Percentiles rank a stretch among this genome's conserved stretches.
Evolutionary conservation across 495 filamentous ascomycete genomes (phyloP).

Genomic region (Penicillium desertorum): DNA sequence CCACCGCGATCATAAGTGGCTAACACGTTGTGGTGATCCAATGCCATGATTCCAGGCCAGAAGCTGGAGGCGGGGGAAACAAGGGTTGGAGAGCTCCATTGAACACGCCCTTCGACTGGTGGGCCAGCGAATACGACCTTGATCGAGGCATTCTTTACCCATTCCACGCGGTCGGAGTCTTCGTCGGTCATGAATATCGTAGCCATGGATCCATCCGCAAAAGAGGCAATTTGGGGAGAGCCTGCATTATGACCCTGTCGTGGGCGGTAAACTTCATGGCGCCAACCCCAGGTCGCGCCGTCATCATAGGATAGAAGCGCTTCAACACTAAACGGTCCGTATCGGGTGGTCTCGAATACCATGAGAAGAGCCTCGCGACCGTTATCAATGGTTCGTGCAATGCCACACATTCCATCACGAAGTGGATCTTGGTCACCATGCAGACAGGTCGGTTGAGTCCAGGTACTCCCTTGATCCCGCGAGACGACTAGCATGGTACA

Average conservation of each 20-base stretch:
- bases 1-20: constrained; percentile 46
- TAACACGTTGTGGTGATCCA: constrained; percentile 38
- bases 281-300: constrained; percentile 51
- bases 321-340: constrained; percentile 54
- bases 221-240: constrained; percentile 57
- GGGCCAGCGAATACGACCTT: constrained; percentile 41
- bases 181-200: constrained; percentile 65
- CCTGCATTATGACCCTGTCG: constrained; percentile 51
- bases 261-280: constrained; percentile 52
- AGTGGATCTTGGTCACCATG: constrained; percentile 44
- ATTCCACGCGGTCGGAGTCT: constrained; percentile 38
- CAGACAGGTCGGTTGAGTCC: constrained; percentile 48
- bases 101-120: constrained; percentile 38
- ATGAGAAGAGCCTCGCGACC: constrained; percentile 51
- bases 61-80: constrained; percentile 38
- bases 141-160: constrained; percentile 43
- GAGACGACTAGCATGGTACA: constrained; percentile 59
- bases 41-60: constrained; percentile 45
- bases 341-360: constrained; percentile 57
- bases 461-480: constrained; percentile 52
- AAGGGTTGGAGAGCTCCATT: constrained; percentile 32
- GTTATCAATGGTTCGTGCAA: constrained; percentile 44
- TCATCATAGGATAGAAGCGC: constrained; percentile 58
- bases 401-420: constrained; percentile 63
- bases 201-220: constrained; percentile 56